Evolutionary conservation across 257 asterid genomes (phyloP), one percentile per base, ranked within the genome.

Genomic region (Jacaranda copaia): DNA sequence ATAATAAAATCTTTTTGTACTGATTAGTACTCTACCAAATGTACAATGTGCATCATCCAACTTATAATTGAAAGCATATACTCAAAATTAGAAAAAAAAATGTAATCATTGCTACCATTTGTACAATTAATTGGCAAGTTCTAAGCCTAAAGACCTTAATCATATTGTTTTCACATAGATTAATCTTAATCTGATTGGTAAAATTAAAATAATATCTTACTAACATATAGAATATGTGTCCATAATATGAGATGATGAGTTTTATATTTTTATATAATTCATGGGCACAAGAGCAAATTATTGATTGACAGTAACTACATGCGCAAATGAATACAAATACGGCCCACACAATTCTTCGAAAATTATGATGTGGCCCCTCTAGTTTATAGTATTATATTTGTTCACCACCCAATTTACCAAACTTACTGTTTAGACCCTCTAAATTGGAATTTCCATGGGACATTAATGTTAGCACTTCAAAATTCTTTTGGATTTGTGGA

Each of bases 21-120:
- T 56, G 16, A 72, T 56, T 39, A 13, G 68, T 57, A 72, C 55
- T 40, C 18, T 70, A 51, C 9, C 11, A 72, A 72, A 43, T 16
- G 56, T 72, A 57, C 5, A 14, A 46, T 60, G 70, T 45, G 70
- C 49, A 73, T 73, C 60, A 72, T 72, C 77, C 13, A 42, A 61
- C 56, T 75, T 51, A 11, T 75, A 38, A 52, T 65, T 52, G 56
- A 11, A 79, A 77, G 72, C 74, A 76, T 84, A 68, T 12, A 72
- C 12, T 78, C 71, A 63, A 81, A 25, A 73, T 79, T 78, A 72
- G 73, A 74, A 69, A 76, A 68, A 68, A 79, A 88, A 85, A 70
- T 68, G 82, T 77, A 66, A 76, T 75, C 25, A 75, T 76, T 76
- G 36, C 68, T 11, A 43, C 68, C 80, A 66, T 76, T 53, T 66